Percentiles rank a stretch among this genome's conserved stretches.
Conservation (phyloP, 2,329 filamentous ascomycete species). For the Dactylonectria estremocensis region DNA sequence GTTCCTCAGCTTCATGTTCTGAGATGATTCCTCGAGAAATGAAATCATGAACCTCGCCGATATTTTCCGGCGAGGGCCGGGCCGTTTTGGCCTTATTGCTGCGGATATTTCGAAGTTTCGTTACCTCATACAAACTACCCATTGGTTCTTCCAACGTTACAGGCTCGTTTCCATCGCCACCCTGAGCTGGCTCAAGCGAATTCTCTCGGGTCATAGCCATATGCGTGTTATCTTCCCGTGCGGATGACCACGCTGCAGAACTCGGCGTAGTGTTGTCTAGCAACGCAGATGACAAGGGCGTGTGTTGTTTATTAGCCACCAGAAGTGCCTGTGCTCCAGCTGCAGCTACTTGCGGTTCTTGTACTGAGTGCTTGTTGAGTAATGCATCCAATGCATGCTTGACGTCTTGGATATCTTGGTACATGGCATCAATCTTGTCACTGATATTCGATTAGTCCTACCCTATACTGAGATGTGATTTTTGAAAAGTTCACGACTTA, state of each 20-base stretch:
- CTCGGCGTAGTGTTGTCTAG: slow-evolving; percentile 49
- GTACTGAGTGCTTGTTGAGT: too few relatives aligned
- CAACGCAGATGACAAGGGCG: slow-evolving; percentile 46
- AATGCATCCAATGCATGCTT: too few relatives aligned
- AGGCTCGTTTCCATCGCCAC: slow-evolving; percentile 24
- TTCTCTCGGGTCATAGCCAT: slow-evolving; percentile 37
- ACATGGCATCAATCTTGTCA: too few relatives aligned
- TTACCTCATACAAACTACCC: slow-evolving; percentile 35
- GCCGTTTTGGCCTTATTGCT: slow-evolving; percentile 34
- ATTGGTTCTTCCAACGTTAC: slow-evolving; percentile 36
- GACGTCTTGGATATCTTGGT: too few relatives aligned
- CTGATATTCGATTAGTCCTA: too few relatives aligned
- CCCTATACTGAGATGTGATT: too few relatives aligned
- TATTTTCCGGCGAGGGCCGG: slow-evolving; percentile 18
- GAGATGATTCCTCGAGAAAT: slow-evolving; percentile 29
- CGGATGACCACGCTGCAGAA: slow-evolving; percentile 22
- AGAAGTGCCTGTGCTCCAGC: too few relatives aligned
- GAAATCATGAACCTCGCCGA: slow-evolving; percentile 35
- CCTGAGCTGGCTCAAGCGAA: slow-evolving; percentile 23
- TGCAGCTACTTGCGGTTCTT: too few relatives aligned
- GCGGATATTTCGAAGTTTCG: slow-evolving; percentile 33
- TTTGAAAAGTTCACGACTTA: too few relatives aligned
- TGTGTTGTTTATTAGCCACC: slow-evolving; percentile 7
- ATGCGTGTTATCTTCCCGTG: slow-evolving; percentile 33
- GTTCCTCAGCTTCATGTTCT: slow-evolving; percentile 28